Conservation (phyloP, 345 rosid genomes). For the Eucalyptus sp. region DNA sequence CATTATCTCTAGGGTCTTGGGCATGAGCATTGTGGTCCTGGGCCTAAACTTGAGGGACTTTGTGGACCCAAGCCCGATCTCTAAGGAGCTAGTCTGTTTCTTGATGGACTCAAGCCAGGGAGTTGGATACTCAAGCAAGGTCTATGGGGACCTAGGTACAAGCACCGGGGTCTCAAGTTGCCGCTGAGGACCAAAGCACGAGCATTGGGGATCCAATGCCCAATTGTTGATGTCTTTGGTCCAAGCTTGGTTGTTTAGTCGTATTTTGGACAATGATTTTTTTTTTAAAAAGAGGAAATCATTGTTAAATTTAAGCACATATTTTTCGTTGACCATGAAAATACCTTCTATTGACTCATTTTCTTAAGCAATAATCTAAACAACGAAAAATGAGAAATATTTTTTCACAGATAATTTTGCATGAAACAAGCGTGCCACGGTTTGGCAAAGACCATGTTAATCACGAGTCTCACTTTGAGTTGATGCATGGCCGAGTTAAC, state of each 20-base stretch:
- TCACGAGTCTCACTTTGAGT: not conserved
- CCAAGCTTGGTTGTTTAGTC: not conserved
- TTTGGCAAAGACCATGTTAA: not conserved
- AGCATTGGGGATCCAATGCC: not conserved
- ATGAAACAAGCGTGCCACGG: not conserved
- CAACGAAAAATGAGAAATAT: not conserved
- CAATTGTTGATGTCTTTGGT: not conserved
- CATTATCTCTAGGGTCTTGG: not conserved
- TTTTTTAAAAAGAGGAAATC: not conserved
- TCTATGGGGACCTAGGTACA: not conserved
- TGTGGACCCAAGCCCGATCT: not conserved
- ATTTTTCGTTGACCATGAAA: not conserved
- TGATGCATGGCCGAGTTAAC: not conserved
- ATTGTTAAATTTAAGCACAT: not conserved
- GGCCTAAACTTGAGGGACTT: not conserved
- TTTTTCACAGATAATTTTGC: not conserved
- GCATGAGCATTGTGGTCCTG: not conserved
- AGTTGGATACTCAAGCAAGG: not conserved
- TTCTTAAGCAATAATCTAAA: not conserved
- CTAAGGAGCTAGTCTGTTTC: not conserved
- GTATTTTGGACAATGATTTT: not conserved
- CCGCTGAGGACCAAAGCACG: not conserved
- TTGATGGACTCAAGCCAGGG: not conserved
- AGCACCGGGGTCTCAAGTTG: accelerated
- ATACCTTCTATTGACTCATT: not conserved